Conservation (phyloP, 495 filamentous ascomycete species). For the Penicillium alfredii region DNA sequence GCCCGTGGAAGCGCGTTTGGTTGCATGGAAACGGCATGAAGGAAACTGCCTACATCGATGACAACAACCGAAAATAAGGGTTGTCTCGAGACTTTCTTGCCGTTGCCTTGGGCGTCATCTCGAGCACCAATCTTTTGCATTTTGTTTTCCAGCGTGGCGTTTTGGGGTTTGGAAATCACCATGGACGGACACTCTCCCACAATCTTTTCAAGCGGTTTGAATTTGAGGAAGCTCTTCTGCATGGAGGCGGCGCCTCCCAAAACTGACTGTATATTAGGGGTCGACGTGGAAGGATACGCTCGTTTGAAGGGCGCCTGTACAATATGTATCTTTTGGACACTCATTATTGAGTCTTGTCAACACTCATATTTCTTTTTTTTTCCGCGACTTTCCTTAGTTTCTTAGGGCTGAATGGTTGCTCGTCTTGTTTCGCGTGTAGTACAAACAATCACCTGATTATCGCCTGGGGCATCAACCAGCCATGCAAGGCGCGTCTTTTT, state of each 20-base stretch:
- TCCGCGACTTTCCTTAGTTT: no score
- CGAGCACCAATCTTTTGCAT: slow-evolving; percentile 12
- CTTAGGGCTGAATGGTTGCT: no score
- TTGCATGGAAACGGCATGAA: slow-evolving; percentile 29
- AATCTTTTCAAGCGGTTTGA: slow-evolving; percentile 6
- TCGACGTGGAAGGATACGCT: slow-evolving; percentile 4
- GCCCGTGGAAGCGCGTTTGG: slow-evolving; percentile 47
- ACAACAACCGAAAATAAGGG: slow-evolving; percentile 26
- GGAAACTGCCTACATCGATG: slow-evolving; percentile 18
- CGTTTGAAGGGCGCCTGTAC: slow-evolving; percentile 14
- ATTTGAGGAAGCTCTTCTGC: slow-evolving; percentile 3
- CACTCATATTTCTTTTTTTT: no score
- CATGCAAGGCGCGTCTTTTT: no score
- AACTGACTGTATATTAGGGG: slow-evolving; percentile 24
- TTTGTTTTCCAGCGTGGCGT: slow-evolving; percentile 30
- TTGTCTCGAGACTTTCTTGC: no score
- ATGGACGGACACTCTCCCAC: slow-evolving; percentile 25
- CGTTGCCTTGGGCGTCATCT: no score
- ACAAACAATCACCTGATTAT: no score
- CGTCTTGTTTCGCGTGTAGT: no score
- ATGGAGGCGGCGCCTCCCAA: slow-evolving; percentile 1
- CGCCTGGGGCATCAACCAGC: no score
- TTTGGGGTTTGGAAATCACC: slow-evolving; percentile 23
- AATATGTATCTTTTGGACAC: slow-evolving; percentile 17
- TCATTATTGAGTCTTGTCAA: no score